phyloP scores from a whole-genome alignment of 208 protist species.

The Acanthamoeba healyi region DNA sequence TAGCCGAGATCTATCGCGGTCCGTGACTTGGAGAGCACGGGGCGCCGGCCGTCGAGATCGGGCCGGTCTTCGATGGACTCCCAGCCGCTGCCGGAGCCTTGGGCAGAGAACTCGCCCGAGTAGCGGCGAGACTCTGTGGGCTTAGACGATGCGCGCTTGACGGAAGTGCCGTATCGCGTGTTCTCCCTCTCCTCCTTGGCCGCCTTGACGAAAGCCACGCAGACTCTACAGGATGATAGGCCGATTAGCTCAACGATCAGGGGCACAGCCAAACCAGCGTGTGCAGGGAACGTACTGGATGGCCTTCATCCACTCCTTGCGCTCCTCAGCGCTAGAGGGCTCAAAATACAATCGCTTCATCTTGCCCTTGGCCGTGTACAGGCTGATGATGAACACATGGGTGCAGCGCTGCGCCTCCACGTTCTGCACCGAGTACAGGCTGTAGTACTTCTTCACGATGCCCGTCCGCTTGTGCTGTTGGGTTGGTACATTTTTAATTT shows the following conservation, averaged over 20 bases:
- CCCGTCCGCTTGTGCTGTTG: constrained; percentile 40
- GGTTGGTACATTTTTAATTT: background rate
- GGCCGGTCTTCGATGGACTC: background rate
- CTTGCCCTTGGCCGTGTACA: constrained; percentile 26
- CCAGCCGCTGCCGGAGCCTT: constrained; percentile 23
- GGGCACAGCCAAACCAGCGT: background rate
- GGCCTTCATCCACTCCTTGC: constrained; percentile 40
- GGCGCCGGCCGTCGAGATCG: background rate
- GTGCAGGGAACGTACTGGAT: background rate
- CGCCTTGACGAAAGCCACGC: background rate
- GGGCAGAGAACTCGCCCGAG: background rate
- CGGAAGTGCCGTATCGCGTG: background rate
- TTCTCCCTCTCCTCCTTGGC: constrained; percentile 3
- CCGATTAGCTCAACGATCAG: background rate
- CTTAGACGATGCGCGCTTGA: background rate
- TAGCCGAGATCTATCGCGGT: background rate
- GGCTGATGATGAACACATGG: background rate
- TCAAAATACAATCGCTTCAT: constrained; percentile 43
- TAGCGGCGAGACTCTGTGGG: background rate
- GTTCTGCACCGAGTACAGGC: constrained; percentile 32
- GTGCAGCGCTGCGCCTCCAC: constrained; percentile 29
- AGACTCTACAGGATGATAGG: background rate
- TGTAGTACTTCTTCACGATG: constrained; percentile 59
- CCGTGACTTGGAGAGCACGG: background rate
- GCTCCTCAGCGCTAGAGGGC: background rate